These are phyloP conservation scores for Euphrasia arctica DNA, from an alignment of 305 asterid genomes.

Conservation along the genomic window DNA sequence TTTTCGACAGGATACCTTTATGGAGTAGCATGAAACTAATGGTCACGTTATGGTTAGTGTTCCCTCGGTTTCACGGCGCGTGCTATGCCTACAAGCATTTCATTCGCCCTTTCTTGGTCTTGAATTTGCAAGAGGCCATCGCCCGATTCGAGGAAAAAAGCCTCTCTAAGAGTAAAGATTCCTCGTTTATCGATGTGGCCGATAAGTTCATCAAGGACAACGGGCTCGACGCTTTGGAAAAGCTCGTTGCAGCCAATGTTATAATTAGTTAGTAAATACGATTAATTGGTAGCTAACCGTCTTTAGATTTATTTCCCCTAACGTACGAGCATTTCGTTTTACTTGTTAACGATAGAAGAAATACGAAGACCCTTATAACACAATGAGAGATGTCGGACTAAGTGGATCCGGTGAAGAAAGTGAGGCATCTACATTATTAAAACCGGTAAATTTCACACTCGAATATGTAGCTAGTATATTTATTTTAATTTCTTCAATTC, in stretches of 20 bases:
- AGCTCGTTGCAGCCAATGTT: constrained; percentile 36
- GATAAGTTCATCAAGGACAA: constrained; percentile 36
- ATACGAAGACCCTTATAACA: not conserved
- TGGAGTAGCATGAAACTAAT: constrained; percentile 44
- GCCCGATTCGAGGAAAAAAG: constrained; percentile 28
- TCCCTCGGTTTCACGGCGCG: constrained; percentile 39
- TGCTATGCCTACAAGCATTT: constrained; percentile 33
- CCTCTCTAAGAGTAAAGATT: not conserved
- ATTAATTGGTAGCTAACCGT: too few relatives aligned
- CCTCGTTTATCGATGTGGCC: constrained; percentile 22
- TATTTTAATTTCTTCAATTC: not conserved
- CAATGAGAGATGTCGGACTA: constrained; percentile 12
- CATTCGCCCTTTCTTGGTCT: constrained; percentile 28
- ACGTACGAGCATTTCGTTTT: constrained; percentile 14
- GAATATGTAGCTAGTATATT: too few relatives aligned
- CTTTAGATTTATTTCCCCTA: not conserved
- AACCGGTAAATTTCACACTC: constrained; percentile 17
- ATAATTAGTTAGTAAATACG: not conserved
- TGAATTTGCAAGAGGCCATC: constrained; percentile 26
- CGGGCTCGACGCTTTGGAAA: constrained; percentile 35
- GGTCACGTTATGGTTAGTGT: constrained; percentile 34
- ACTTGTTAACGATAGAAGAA: constrained; percentile 9
- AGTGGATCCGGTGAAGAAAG: constrained; percentile 10
- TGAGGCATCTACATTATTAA: not conserved
- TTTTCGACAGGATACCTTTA: constrained; percentile 35